Evolutionary conservation across 345 rosid genomes (phyloP).

Genomic region (Excoecaria agallocha): DNA sequence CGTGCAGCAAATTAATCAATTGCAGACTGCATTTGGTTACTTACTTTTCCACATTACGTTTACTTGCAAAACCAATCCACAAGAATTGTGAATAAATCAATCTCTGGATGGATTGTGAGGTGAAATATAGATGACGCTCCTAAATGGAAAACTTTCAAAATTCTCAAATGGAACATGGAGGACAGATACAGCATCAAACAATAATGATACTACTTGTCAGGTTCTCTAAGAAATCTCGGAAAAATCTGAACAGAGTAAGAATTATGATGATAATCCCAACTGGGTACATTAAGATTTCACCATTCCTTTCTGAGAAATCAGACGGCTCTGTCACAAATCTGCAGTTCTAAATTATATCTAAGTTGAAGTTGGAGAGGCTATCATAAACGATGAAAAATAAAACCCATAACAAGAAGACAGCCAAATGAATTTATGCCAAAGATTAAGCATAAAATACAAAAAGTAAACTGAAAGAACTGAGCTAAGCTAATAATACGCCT

Average conservation of each 20-base stretch:
- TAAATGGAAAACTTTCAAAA: neutral
- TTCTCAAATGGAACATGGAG: neutral
- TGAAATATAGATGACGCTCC: neutral
- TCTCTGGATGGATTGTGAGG: no score
- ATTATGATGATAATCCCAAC: neutral
- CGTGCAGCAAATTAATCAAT: neutral
- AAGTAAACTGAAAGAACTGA: neutral
- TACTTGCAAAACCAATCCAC: neutral
- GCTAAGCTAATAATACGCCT: neutral
- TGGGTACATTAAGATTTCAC: neutral
- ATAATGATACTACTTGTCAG: neutral
- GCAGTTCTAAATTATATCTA: neutral
- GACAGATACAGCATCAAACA: neutral
- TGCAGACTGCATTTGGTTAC: neutral
- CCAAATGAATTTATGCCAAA: neutral
- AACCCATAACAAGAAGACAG: neutral
- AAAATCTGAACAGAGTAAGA: neutral
- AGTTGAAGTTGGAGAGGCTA: neutral
- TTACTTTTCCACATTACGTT: neutral
- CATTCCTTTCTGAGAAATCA: slow-evolving; percentile 3
- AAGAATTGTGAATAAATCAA: neutral
- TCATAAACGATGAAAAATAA: neutral
- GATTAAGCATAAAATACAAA: neutral
- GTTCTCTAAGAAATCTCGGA: neutral
- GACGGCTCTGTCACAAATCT: neutral